Percentiles rank a stretch among this genome's conserved stretches.
Evolutionary conservation across 106 monocot genomes (phyloP).

Genomic region (Gastrodia elata): DNA sequence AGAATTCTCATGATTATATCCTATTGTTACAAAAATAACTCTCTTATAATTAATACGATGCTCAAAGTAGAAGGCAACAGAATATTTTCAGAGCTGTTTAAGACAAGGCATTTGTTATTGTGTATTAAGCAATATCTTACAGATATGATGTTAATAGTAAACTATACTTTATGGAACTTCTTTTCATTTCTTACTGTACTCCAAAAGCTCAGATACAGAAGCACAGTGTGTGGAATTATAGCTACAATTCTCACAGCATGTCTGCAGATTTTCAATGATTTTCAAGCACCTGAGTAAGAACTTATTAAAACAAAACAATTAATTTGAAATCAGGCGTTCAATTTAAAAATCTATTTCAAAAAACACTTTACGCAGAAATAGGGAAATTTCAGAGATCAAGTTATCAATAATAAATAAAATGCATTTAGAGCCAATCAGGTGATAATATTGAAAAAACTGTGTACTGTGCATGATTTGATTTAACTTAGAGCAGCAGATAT

Average conservation of each 20-base stretch:
- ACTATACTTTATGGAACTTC: constrained; percentile 3
- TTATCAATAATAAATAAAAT: not conserved
- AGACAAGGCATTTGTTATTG: constrained; percentile 2
- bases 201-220: constrained; percentile 69
- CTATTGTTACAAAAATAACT: not conserved
- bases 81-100: not conserved
- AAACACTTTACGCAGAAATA: not conserved
- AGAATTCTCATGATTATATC: not conserved
- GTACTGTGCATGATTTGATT: not conserved
- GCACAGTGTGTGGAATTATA: constrained; percentile 90
- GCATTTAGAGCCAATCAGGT: not conserved
- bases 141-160: not conserved
- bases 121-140: not conserved
- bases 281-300: constrained; percentile 56
- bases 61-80: not conserved
- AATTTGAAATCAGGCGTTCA: not conserved
- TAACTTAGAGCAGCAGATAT: not conserved
- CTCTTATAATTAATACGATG: not conserved
- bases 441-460: not conserved
- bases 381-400: not conserved
- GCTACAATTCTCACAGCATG: constrained; percentile 78
- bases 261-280: constrained; percentile 69
- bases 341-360: not conserved
- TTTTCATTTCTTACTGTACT: constrained; percentile 24
- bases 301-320: not conserved